Evolutionary conservation across 805 yeast genomes (phyloP), one percentile per base, ranked within the genome.

Genomic region (Hanseniaspora mollemarum): DNA sequence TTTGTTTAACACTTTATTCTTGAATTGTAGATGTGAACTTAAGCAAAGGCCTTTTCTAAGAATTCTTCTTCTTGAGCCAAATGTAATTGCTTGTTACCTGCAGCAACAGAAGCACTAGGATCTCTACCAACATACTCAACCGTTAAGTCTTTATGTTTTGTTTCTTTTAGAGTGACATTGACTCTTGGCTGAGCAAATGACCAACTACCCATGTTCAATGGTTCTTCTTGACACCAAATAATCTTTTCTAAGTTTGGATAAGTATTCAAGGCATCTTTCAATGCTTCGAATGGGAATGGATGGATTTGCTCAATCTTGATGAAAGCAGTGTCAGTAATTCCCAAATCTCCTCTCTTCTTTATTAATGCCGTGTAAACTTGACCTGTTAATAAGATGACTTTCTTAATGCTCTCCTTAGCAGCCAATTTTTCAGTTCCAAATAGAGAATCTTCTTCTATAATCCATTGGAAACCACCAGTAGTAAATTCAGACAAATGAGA

Each of bases 201-300:
- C 83, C 83, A 87, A 42, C 85, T 72, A 69, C 98, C 98, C 81
- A 90, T 90, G 74, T 92, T 92, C 71, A 92, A 75, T 61, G 97
- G 97, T 76, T 92, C 99, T 72, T 92, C 99, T 74, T 92, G 98
- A 71, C 94, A 83, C 90, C 88, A 92, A 43, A 88, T 94, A 58
- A 92, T 71, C 67, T 92, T 98, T 67, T 83, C 81, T 55, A 82
- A 66, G 67, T 79, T 80, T 62, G 94, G 87, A 74, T 83, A 92
- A 43, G 79, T 66, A 70, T 83, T 73, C 60, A 92, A 71, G 25
- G 86, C 71, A 59, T 90, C 96, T 65, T 86, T 82, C 61, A 92
- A 71, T 73, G 86, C 96, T 52, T 92, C 88, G 71, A 73, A 92
- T 70, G 98, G 98, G 96, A 92, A 92, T 69, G 99, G 99, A 66